Conservation (phyloP, 257 asterid genomes). For the Primulina tabacum region DNA sequence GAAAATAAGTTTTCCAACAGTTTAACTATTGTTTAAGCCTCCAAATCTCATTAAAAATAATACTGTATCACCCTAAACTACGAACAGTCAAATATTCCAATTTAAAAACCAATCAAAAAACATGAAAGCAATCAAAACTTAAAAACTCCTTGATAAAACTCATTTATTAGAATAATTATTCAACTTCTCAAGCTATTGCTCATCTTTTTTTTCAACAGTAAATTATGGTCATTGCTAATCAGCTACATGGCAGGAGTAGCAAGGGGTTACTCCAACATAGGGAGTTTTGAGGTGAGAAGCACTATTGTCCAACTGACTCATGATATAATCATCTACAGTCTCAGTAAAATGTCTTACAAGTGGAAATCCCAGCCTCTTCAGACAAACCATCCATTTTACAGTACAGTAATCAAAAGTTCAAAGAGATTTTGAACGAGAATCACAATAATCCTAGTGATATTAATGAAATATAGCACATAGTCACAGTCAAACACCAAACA, state of each 20-base stretch:
- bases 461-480: background rate
- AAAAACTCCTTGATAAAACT: background rate
- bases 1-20: background rate
- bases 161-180: constrained; percentile 3
- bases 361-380: background rate
- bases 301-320: constrained; percentile 4
- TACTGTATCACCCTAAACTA: background rate
- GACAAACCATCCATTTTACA: background rate
- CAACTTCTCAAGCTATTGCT: background rate
- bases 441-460: background rate
- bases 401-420: background rate
- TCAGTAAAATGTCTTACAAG: background rate
- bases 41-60: too few relatives aligned
- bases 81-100: background rate
- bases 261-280: background rate
- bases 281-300: background rate
- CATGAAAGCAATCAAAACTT: background rate
- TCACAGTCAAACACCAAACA: background rate
- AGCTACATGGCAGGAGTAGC: background rate
- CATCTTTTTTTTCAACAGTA: background rate
- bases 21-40: background rate
- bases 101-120: too few relatives aligned
- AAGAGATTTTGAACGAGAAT: background rate
- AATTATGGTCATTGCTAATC: background rate
- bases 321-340: background rate